Base-by-base conservation (phyloP, 148 eudicot genomes). In the Vaccinium corymbosum region DNA sequence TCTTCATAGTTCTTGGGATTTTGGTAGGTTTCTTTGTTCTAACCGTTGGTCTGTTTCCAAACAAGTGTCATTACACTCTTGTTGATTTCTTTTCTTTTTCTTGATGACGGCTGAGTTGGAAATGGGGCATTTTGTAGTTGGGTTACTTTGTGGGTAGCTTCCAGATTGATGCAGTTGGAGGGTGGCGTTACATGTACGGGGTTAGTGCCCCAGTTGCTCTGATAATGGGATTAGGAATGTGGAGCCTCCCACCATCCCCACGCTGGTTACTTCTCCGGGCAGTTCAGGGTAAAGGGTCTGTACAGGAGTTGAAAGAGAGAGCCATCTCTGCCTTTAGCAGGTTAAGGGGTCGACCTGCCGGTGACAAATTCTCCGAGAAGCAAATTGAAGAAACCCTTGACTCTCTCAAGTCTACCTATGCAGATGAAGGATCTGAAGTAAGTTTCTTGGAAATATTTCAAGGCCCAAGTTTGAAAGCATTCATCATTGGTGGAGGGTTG, bases 131-230 rank as follows among this genome's bases (percentile, higher is more conserved):
- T 77, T 83, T 86, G 86, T 93, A 95, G 99, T 84, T 94, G 52
- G 99, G 99, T 73, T 97, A 95, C 85, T 90, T 91, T 86, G 94
- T 91, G 52, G 99, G 99, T 61, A 97, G 92, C 90, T 88, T 85
- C 82, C 85, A 90, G 85, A 92, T 97, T 46, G 79, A 93, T 75
- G 91, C 88, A 81, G 87, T 97, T 85, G 98, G 98, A 84, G 99
- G 99, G 42, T 97, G 99, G 99, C 98, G 99, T 81, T 95, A 93
- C 88, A 95, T 97, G 99, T 95, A 85, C 66, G 99, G 99, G 57
- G 7, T 90, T 56, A 93, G 99, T 90, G 90, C 85, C 15, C 99
- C 97, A 14, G 38, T 93, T 76, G 98, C 99, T 72, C 53, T 93
- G 55, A 75, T 93, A 32, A 95, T 97, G 98, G 90, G 96, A 64